phyloP scores from a whole-genome alignment of 768 basidiomycete genomes.

The Lanmaoa rubissima region DNA sequence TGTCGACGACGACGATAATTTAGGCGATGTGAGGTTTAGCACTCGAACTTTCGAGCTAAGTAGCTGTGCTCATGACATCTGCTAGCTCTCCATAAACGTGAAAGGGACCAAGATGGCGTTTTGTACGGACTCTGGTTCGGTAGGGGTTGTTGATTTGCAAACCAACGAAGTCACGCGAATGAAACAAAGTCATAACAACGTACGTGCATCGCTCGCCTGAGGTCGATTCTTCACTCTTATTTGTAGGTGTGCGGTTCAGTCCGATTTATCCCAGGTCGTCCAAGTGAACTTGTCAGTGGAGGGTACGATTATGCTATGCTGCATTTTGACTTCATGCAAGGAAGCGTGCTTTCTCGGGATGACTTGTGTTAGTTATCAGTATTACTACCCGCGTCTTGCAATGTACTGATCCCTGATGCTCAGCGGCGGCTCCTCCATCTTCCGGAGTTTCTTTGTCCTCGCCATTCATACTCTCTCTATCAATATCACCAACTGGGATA shows the following conservation, averaged over 20 bases:
- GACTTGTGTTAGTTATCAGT: constrained; percentile 48
- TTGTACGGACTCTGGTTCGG: constrained; percentile 64
- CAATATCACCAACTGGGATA: constrained; percentile 56
- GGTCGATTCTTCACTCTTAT: constrained; percentile 1
- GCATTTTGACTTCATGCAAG: constrained; percentile 64
- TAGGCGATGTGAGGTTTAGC: constrained; percentile 61
- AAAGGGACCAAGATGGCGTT: constrained; percentile 59
- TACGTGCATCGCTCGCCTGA: constrained; percentile 34
- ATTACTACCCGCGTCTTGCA: neutral
- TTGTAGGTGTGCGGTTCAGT: constrained; percentile 67
- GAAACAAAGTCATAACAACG: constrained; percentile 62
- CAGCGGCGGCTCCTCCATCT: constrained; percentile 39
- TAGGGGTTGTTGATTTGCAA: constrained; percentile 63
- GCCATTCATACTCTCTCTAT: constrained; percentile 66
- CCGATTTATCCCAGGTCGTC: constrained; percentile 68
- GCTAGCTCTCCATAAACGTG: constrained; percentile 61
- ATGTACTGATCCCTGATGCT: neutral
- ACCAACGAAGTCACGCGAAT: constrained; percentile 50
- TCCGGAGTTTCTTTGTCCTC: constrained; percentile 63
- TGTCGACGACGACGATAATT: constrained; percentile 50
- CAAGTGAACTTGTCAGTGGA: constrained; percentile 70
- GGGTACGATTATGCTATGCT: constrained; percentile 71
- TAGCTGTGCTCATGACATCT: constrained; percentile 35
- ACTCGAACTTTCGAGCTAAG: neutral
- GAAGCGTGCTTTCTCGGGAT: constrained; percentile 53